Percentiles rank a stretch among this genome's conserved stretches.
Conservation (phyloP, 352 stramenopile species). For the Globisporangium recalcitrans region DNA sequence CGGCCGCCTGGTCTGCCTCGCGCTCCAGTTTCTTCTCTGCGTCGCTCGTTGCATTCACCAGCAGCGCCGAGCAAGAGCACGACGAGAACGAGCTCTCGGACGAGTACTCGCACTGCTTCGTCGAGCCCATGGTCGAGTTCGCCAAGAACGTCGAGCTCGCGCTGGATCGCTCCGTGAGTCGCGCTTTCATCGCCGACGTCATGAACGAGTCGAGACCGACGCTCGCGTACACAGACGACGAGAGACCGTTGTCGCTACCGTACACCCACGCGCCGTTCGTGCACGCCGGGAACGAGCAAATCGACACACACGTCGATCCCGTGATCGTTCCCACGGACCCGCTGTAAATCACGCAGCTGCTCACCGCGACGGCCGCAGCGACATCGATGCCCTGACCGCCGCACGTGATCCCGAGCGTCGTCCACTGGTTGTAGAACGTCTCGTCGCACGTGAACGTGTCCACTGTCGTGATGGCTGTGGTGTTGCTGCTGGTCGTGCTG, state of each 20-base stretch:
- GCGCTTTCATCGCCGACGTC: slow-evolving; percentile 36
- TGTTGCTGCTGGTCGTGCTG: slow-evolving; percentile 16
- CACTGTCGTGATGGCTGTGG: slow-evolving; percentile 15
- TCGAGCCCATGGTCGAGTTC: slow-evolving; percentile 56
- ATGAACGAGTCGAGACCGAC: slow-evolving; percentile 56
- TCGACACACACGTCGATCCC: slow-evolving; percentile 67
- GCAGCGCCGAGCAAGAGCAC: slow-evolving; percentile 59
- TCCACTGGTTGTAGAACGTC: slow-evolving; percentile 76
- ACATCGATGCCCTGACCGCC: slow-evolving; percentile 42
- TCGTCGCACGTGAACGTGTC: slow-evolving; percentile 64
- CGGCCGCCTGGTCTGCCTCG: slow-evolving; percentile 29
- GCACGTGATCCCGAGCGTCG: slow-evolving; percentile 62
- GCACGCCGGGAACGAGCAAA: slow-evolving; percentile 74
- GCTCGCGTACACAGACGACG: slow-evolving; percentile 57
- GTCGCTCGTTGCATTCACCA: slow-evolving; percentile 45
- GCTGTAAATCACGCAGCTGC: slow-evolving; percentile 76
- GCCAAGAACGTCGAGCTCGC: slow-evolving; percentile 40
- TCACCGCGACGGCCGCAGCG: slow-evolving; percentile 37
- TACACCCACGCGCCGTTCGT: slow-evolving; percentile 57
- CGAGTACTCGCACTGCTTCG: slow-evolving; percentile 55
- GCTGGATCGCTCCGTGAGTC: slow-evolving; percentile 32
- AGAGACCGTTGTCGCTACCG: slow-evolving; percentile 48
- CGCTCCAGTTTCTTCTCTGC: slow-evolving; percentile 58
- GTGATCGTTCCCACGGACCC: slow-evolving; percentile 38
- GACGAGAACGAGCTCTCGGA: slow-evolving; percentile 61